Conservation (phyloP, 257 asterid species). For the Oldenlandia corymbosa region DNA sequence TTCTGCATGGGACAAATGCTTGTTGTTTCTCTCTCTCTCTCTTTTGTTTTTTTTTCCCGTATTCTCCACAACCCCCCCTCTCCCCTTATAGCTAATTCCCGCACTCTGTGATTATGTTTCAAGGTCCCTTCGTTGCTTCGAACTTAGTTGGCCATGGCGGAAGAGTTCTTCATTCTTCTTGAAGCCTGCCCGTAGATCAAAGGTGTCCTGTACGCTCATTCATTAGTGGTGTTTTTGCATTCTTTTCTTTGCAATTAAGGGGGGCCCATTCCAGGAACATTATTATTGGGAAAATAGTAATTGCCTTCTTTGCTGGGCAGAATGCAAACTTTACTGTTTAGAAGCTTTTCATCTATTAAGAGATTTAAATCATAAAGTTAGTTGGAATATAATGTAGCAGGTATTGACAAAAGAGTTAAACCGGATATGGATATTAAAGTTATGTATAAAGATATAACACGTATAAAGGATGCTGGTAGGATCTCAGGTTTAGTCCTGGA, state of each 20-base stretch:
- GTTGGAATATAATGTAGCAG: no score
- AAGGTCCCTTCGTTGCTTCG: conserved; percentile 91
- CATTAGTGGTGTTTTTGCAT: not conserved
- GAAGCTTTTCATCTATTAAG: no score
- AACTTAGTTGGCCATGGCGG: conserved; percentile 99
- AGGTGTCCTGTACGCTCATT: conserved; percentile 36
- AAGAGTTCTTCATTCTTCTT: conserved; percentile 54
- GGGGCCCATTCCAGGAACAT: not conserved
- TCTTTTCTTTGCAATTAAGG: not conserved
- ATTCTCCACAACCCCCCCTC: no score
- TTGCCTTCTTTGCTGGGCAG: not conserved
- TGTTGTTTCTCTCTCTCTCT: not conserved
- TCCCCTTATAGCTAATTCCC: not conserved
- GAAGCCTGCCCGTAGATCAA: conserved; percentile 75
- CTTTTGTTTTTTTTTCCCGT: no score
- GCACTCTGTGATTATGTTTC: not conserved
- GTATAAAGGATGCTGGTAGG: no score
- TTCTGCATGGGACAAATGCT: not conserved
- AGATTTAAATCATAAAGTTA: no score
- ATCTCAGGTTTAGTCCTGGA: no score
- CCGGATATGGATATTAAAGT: no score
- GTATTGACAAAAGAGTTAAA: no score
- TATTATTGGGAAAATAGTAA: not conserved
- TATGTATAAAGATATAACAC: no score
- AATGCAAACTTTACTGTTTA: no score